Conservation (phyloP, 2,329 filamentous ascomycete genomes). For the Aspergillus pseudotamarii region DNA sequence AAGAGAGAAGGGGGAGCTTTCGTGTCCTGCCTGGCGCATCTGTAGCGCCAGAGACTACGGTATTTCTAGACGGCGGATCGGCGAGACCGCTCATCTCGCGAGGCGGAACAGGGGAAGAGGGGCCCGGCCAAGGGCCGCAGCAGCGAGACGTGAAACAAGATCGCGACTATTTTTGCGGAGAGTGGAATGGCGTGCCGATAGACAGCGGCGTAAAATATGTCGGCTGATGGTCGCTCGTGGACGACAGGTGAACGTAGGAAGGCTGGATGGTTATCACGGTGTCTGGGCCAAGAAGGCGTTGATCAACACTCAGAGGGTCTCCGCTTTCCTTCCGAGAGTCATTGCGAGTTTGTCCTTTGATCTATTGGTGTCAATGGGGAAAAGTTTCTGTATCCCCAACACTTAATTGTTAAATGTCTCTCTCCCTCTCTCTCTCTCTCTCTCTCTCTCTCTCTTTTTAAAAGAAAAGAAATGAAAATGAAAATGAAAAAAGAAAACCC, state of each 20-base stretch:
- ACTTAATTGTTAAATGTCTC: slow-evolving; percentile 6
- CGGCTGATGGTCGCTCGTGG: slow-evolving; percentile 26
- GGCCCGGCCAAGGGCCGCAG: slow-evolving; percentile 19
- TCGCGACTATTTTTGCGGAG: slow-evolving; percentile 2
- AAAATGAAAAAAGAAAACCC: neutral
- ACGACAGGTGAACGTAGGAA: slow-evolving; percentile 31
- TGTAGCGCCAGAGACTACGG: slow-evolving; percentile 44
- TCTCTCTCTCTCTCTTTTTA: slow-evolving; percentile 4
- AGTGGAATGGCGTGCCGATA: neutral
- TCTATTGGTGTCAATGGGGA: slow-evolving; percentile 15
- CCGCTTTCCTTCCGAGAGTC: slow-evolving; percentile 25
- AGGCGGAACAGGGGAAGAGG: slow-evolving; percentile 22
- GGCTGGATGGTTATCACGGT: slow-evolving; percentile 22
- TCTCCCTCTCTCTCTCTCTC: slow-evolving; percentile 1
- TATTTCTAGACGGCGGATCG: slow-evolving; percentile 47
- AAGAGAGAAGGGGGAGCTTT: slow-evolving; percentile 56
- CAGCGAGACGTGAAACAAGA: slow-evolving; percentile 14
- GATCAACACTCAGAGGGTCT: slow-evolving; percentile 34
- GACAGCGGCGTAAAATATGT: slow-evolving; percentile 17
- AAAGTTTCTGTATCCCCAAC: slow-evolving; percentile 12
- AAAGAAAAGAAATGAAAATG: neutral
- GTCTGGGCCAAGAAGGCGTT: slow-evolving; percentile 30
- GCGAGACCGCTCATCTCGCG: slow-evolving; percentile 45
- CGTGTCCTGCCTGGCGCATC: slow-evolving; percentile 51
- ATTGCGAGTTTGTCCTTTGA: slow-evolving; percentile 28